Percentiles rank a stretch among this genome's conserved stretches.
Conservation (phyloP, 2,329 filamentous ascomycete species). For the Exophiala sp. region DNA sequence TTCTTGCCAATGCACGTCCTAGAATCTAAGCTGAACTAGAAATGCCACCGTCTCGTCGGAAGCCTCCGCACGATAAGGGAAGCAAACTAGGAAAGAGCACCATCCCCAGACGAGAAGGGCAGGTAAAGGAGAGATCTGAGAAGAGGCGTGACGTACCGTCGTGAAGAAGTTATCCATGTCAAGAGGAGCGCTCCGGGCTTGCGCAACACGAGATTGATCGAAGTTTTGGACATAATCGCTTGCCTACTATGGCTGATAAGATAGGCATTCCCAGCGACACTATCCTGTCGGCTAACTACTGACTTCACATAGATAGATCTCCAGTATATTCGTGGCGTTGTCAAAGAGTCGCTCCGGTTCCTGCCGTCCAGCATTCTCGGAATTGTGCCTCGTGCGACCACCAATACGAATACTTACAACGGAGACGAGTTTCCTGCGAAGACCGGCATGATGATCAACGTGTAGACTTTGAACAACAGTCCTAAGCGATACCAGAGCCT, state of each 20-base stretch:
- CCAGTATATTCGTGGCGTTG: constrained; percentile 53
- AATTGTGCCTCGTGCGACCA: neutral
- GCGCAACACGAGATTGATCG: constrained; percentile 50
- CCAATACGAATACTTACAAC: neutral
- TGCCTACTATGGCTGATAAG: constrained; percentile 50
- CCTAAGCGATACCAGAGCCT: constrained; percentile 28
- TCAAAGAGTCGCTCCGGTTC: constrained; percentile 53
- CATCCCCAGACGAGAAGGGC: too few relatives aligned
- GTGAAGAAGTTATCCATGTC: too few relatives aligned
- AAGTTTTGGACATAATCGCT: constrained; percentile 47
- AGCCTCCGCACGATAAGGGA: too few relatives aligned
- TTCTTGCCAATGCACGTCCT: too few relatives aligned
- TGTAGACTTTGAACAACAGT: constrained; percentile 33
- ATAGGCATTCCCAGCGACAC: neutral
- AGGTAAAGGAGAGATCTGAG: too few relatives aligned
- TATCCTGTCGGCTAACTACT: neutral
- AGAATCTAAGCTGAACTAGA: too few relatives aligned
- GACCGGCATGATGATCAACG: constrained; percentile 17
- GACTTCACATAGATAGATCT: constrained; percentile 32
- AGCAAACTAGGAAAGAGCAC: too few relatives aligned
- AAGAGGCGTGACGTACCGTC: too few relatives aligned
- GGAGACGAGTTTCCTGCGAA: neutral
- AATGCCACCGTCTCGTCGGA: too few relatives aligned
- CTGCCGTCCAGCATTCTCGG: neutral
- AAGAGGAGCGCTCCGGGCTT: too few relatives aligned